These are phyloP conservation scores for Xylariales sp. DNA, from an alignment of 2,329 filamentous ascomycete genomes.

Conservation along the genomic window DNA sequence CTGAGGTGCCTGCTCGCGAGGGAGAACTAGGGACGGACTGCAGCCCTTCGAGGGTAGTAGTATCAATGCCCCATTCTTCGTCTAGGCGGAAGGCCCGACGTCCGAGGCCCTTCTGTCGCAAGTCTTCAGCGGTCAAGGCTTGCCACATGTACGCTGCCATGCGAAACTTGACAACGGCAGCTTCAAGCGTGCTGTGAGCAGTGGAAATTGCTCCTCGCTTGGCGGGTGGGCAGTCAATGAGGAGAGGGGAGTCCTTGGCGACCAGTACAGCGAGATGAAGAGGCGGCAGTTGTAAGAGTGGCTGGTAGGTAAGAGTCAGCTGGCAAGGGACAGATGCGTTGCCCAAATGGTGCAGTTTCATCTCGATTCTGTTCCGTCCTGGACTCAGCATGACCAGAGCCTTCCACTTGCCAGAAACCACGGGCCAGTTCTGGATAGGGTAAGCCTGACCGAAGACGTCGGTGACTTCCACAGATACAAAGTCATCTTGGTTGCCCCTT, in stretches of 20 bases:
- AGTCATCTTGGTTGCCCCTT: slow-evolving; percentile 3
- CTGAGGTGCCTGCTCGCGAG: slow-evolving; percentile 51
- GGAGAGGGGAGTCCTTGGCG: slow-evolving; percentile 63
- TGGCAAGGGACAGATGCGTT: not conserved
- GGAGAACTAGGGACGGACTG: slow-evolving; percentile 19
- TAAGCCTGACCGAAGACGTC: slow-evolving; percentile 8
- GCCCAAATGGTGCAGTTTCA: slow-evolving; percentile 7
- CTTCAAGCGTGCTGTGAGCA: slow-evolving; percentile 46
- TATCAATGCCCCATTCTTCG: slow-evolving; percentile 68
- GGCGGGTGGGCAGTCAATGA: slow-evolving; percentile 61
- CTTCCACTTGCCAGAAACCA: slow-evolving; percentile 6
- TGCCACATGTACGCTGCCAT: slow-evolving; percentile 76
- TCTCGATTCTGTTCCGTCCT: slow-evolving; percentile 10
- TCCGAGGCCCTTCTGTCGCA: slow-evolving; percentile 64
- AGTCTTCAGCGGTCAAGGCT: slow-evolving; percentile 70
- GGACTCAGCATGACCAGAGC: slow-evolving; percentile 14
- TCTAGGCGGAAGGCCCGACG: slow-evolving; percentile 68
- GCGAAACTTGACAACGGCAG: slow-evolving; percentile 64
- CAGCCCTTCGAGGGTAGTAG: slow-evolving; percentile 19
- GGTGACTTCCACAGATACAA: slow-evolving; percentile 9
- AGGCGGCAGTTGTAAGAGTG: slow-evolving; percentile 52
- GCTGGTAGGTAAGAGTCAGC: slow-evolving; percentile 43
- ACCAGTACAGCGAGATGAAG: slow-evolving; percentile 67
- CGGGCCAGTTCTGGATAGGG: slow-evolving; percentile 13
- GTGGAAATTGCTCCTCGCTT: slow-evolving; percentile 54